Evolutionary conservation across 768 basidiomycete genomes (phyloP), one percentile per base, ranked within the genome.

Genomic region (Phanerochaete carnosa): DNA sequence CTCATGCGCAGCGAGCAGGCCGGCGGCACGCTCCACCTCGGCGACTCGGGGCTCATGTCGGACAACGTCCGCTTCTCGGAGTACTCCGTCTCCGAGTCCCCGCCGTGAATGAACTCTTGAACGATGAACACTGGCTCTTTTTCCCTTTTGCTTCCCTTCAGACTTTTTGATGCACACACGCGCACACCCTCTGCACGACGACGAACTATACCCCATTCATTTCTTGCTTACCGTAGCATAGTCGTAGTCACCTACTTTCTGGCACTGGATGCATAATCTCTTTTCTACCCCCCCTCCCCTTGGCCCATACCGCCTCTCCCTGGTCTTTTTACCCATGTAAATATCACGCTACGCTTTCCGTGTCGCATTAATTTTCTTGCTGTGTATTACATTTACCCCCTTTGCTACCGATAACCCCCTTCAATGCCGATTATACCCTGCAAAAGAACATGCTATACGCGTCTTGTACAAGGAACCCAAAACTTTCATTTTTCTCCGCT

Each of bases 21-120:
- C 1, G 90, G 90, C 0, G 90, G 90, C 46, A 92, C 90, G 55
- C 68, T 92, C 57, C 87, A 85, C 65, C 68, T 91, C 6, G 81
- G 76, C 4, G 65, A 68, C 33, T 75, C 77, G 8, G 76, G 74
- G 22, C 72, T 83, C 55, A 67, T 80, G 66, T 80, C 81, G 57
- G 81, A 82, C 60, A 58, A 51, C 54, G 55, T 66, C 22, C 72
- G 77, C 8, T 73, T 79, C 54, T 81, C 80, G 55, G 60, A 62
- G 15, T 63, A 64, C 59, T 68, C 69, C 26, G 59, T 19, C 54
- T 35, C 33, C 35, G 54, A 55, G 22, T 43, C 54, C 39, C 39
- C 33, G 13, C 39, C 39, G 19, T 55, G 22, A 55, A 28, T 55
- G 22, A 55, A 22, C 5, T 26, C 4, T 8, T 33, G 51, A 32